These are phyloP conservation scores for Solanum gracilifrons DNA, from an alignment of 257 asterid species.

Conservation along the genomic window DNA sequence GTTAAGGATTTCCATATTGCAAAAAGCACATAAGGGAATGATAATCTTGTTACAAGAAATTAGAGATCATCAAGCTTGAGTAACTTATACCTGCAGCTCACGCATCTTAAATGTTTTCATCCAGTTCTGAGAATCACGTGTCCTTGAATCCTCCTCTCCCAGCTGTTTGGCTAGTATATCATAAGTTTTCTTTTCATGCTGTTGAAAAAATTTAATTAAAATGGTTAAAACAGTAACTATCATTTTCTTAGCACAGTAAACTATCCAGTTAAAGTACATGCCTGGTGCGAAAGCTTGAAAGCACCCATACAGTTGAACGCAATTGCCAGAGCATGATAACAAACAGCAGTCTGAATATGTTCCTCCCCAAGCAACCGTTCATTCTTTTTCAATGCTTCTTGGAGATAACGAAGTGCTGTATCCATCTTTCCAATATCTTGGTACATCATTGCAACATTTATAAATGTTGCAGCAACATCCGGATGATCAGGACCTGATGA, in stretches of 20 bases:
- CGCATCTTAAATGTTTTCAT: slow-evolving; percentile 88
- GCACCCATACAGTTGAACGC: slow-evolving; percentile 89
- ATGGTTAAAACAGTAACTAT: neutral
- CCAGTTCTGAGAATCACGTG: slow-evolving; percentile 86
- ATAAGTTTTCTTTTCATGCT: slow-evolving; percentile 92
- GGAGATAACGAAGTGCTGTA: slow-evolving; percentile 85
- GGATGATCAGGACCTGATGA: slow-evolving; percentile 98
- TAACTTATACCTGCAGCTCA: slow-evolving; percentile 50
- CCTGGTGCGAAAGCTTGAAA: slow-evolving; percentile 92
- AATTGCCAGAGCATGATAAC: slow-evolving; percentile 95
- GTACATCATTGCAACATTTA: slow-evolving; percentile 98
- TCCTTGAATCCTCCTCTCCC: slow-evolving; percentile 93
- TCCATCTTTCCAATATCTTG: slow-evolving; percentile 86
- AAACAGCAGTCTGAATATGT: slow-evolving; percentile 97
- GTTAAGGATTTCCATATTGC: neutral
- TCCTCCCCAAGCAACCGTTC: slow-evolving; percentile 81
- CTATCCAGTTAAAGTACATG: slow-evolving; percentile 3
- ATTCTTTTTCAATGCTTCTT: slow-evolving; percentile 88
- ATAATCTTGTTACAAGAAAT: neutral
- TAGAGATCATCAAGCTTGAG: neutral
- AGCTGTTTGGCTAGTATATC: slow-evolving; percentile 92
- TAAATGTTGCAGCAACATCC: slow-evolving; percentile 90
- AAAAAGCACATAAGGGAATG: neutral
- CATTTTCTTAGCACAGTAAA: neutral
- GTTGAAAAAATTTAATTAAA: slow-evolving; percentile 9